Conservation (phyloP, 108 stramenopile genomes). For the Skeletonema potamos region DNA sequence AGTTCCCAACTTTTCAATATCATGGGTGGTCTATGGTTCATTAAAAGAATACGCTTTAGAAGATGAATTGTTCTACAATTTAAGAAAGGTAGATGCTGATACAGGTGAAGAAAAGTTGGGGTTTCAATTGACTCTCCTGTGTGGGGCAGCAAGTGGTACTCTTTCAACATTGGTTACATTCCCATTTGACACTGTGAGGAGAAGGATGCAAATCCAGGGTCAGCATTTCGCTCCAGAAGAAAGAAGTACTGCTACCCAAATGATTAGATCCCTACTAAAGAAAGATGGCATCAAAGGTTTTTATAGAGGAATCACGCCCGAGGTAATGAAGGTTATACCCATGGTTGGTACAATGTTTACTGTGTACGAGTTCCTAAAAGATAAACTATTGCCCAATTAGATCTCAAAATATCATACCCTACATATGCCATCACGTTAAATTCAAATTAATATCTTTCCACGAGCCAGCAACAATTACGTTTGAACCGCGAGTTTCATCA, state of each 20-base stretch:
- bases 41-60: slow-evolving; percentile 58
- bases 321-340: slow-evolving; percentile 93
- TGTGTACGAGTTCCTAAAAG: slow-evolving; percentile 87
- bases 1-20: slow-evolving; percentile 91
- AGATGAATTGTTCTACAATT: slow-evolving; percentile 88
- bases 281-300: slow-evolving; percentile 79
- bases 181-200: slow-evolving; percentile 89
- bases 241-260: slow-evolving; percentile 60
- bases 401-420: neutral
- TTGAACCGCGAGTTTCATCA: slow-evolving; percentile 79
- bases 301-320: slow-evolving; percentile 90
- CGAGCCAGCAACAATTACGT: slow-evolving; percentile 10
- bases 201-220: slow-evolving; percentile 92
- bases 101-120: slow-evolving; percentile 81
- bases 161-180: slow-evolving; percentile 82
- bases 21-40: slow-evolving; percentile 83
- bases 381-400: slow-evolving; percentile 36
- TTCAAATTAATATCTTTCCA: neutral
- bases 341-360: slow-evolving; percentile 94
- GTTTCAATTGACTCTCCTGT: slow-evolving; percentile 70
- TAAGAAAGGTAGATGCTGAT: slow-evolving; percentile 77
- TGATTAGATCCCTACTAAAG: slow-evolving; percentile 53
- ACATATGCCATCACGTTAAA: neutral
- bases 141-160: slow-evolving; percentile 80
- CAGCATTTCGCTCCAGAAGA: slow-evolving; percentile 66